phyloP scores from a whole-genome alignment of 2,329 filamentous ascomycete species.

The Diaporthe batatas region DNA sequence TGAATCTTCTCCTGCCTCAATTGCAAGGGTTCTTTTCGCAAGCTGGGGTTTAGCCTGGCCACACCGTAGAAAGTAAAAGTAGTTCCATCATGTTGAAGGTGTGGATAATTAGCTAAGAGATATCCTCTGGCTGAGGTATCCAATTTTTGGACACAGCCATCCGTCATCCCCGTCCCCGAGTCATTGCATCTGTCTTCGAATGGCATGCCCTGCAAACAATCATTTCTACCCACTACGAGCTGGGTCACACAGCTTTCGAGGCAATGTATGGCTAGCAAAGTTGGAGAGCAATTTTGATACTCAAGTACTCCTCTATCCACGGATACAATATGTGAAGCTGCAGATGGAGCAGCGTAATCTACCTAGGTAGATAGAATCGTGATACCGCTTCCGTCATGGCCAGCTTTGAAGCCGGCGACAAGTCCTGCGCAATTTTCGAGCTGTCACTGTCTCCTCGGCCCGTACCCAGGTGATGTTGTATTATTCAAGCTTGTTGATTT shows the following conservation, averaged over 20 bases:
- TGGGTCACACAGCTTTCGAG: not conserved
- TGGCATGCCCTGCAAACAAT: not conserved
- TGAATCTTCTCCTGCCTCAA: not conserved
- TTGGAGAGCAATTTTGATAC: not conserved
- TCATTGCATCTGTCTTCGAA: constrained; percentile 8
- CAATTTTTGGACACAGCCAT: not conserved
- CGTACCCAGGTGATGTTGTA: constrained; percentile 1
- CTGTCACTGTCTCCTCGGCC: constrained; percentile 9
- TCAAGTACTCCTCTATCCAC: not conserved
- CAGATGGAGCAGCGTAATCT: not conserved
- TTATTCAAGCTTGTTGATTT: not conserved
- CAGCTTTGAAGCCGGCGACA: not conserved
- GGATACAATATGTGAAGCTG: too few species aligned
- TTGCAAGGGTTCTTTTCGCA: not conserved
- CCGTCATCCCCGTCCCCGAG: not conserved
- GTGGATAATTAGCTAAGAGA: not conserved
- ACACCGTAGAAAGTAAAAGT: not conserved
- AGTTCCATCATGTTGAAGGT: too few species aligned
- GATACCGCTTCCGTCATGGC: not conserved
- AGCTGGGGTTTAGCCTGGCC: not conserved
- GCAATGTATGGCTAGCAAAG: too few species aligned
- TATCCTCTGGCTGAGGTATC: not conserved
- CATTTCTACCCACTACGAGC: too few species aligned
- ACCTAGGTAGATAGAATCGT: not conserved
- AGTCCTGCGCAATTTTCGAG: constrained; percentile 1